Conservation (phyloP, 495 filamentous ascomycete species). For the Penicillium fimorum region DNA sequence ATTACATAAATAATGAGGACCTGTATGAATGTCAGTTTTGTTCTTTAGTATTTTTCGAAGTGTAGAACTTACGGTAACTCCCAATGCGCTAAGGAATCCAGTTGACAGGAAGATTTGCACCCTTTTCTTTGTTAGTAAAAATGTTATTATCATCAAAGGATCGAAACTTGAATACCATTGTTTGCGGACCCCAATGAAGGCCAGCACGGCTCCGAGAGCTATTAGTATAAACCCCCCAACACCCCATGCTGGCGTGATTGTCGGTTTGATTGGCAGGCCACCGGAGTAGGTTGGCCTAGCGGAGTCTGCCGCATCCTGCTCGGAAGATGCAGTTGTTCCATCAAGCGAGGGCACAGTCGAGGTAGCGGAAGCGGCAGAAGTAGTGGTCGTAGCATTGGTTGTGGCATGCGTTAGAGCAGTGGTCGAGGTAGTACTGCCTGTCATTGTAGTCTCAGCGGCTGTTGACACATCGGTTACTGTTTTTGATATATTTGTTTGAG, state of each 20-base stretch:
- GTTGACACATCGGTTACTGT: constrained; percentile 16
- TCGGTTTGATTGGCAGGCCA: constrained; percentile 67
- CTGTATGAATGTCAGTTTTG: constrained; percentile 27
- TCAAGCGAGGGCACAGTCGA: constrained; percentile 22
- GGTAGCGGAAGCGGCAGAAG: constrained; percentile 18
- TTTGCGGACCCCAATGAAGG: constrained; percentile 81
- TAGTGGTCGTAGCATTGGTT: constrained; percentile 11
- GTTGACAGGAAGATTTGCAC: constrained; percentile 80
- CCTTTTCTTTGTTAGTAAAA: constrained; percentile 29
- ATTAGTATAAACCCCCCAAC: constrained; percentile 78
- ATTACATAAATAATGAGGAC: constrained; percentile 89
- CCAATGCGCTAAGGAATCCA: constrained; percentile 68
- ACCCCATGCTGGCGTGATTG: constrained; percentile 74
- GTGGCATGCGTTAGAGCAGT: constrained; percentile 12
- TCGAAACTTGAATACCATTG: constrained; percentile 43
- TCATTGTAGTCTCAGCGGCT: constrained; percentile 19
- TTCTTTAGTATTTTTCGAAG: not conserved
- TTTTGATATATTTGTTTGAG: constrained; percentile 5
- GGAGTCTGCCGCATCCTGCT: constrained; percentile 15
- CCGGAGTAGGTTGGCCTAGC: constrained; percentile 25
- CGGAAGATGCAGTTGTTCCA: constrained; percentile 9
- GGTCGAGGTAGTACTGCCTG: constrained; percentile 17
- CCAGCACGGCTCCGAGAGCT: constrained; percentile 63
- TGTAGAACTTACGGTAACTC: constrained; percentile 59
- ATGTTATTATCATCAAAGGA: not conserved